These are phyloP conservation scores for Grammothele lineata DNA, from an alignment of 768 basidiomycete genomes.

Conservation along the genomic window DNA sequence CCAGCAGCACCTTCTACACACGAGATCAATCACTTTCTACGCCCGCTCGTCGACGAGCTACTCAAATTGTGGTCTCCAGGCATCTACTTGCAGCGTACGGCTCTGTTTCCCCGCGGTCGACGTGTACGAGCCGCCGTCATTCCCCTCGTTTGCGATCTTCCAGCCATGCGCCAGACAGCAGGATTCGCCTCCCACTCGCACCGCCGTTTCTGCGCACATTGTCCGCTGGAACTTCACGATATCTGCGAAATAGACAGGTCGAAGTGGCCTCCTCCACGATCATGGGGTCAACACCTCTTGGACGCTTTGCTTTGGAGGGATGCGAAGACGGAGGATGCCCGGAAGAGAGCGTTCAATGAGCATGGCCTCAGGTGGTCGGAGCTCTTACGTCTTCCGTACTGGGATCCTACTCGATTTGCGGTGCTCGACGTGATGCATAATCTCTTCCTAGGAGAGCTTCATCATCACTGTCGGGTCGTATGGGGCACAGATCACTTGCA, in stretches of 20 bases:
- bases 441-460: slow-evolving; percentile 28
- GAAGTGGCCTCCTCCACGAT: too few species aligned
- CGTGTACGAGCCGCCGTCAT: slow-evolving; percentile 26
- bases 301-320: too few species aligned
- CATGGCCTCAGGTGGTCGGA: slow-evolving; percentile 25
- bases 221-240: too few species aligned
- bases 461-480: not conserved
- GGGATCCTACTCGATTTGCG: slow-evolving; percentile 29
- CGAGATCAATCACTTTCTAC: slow-evolving; percentile 36
- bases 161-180: slow-evolving; percentile 28
- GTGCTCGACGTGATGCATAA: slow-evolving; percentile 40
- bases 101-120: slow-evolving; percentile 20
- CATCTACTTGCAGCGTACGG: slow-evolving; percentile 25
- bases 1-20: slow-evolving; percentile 31
- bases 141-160: slow-evolving; percentile 34
- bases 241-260: too few species aligned
- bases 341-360: slow-evolving; percentile 1
- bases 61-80: slow-evolving; percentile 30
- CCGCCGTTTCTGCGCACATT: slow-evolving; percentile 23
- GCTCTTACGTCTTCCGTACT: slow-evolving; percentile 35
- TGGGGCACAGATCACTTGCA: slow-evolving; percentile 4
- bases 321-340: too few species aligned
- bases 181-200: slow-evolving; percentile 24
- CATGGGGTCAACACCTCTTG: too few species aligned
- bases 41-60: slow-evolving; percentile 35